Evolutionary conservation across 345 rosid genomes (phyloP).

Genomic region (Pseudoturritis turrita): DNA sequence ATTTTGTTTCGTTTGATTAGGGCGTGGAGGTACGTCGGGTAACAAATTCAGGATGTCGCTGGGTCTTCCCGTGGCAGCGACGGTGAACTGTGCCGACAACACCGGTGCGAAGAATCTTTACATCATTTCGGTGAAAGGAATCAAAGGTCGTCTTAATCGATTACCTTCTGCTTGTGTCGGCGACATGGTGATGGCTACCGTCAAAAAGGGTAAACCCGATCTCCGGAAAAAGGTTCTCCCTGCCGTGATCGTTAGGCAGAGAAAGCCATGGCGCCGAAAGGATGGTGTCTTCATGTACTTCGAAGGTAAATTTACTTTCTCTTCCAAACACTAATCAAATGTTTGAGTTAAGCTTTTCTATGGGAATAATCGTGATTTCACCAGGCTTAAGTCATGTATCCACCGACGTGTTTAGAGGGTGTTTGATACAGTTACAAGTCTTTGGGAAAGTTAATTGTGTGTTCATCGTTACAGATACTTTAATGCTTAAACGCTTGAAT

Average conservation of each 20-base stretch:
- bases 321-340: not conserved
- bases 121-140: conserved; percentile 93
- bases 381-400: conserved; percentile 47
- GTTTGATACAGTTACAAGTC: conserved; percentile 52
- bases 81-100: conserved; percentile 97
- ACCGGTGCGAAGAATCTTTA: conserved; percentile 94
- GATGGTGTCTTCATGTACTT: conserved; percentile 97
- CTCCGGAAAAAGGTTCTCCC: conserved; percentile 95
- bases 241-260: conserved; percentile 89
- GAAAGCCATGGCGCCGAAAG: conserved; percentile 99
- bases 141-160: conserved; percentile 87
- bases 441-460: conserved; percentile 34
- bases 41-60: conserved; percentile 96
- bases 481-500: conserved; percentile 27
- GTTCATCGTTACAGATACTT: conserved; percentile 53
- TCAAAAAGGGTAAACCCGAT: conserved; percentile 95
- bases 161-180: conserved; percentile 94
- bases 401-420: conserved; percentile 8
- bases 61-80: conserved; percentile 98
- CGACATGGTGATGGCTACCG: conserved; percentile 98
- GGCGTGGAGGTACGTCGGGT: conserved; percentile 96
- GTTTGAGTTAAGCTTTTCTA: not conserved
- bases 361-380: fast-evolving
- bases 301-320: conserved; percentile 47
- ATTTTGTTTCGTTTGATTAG: conserved; percentile 25